A percentile compares a stretch with the other conserved stretches of the same genome.
These are phyloP conservation scores for Candida endomychidarum DNA, from an alignment of 805 yeast species.

Conservation along the genomic window DNA sequence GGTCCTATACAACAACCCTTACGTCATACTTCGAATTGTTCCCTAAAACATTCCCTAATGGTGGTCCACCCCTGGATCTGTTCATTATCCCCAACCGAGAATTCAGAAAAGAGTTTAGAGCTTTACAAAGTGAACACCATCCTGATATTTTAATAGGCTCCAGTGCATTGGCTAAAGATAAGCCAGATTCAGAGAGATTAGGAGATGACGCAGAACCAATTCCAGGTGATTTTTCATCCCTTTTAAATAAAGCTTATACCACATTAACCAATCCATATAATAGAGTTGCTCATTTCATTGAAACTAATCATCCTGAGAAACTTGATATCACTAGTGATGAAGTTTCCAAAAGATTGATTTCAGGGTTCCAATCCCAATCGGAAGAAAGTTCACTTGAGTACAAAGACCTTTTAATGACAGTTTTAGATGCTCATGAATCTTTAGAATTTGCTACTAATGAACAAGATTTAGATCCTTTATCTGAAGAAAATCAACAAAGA, in stretches of 20 bases:
- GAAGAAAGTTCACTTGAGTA: slow-evolving; percentile 37
- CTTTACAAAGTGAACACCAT: slow-evolving; percentile 70
- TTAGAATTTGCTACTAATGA: slow-evolving; percentile 64
- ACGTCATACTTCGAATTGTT: slow-evolving; percentile 58
- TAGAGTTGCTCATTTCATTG: slow-evolving; percentile 46
- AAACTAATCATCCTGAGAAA: slow-evolving; percentile 36
- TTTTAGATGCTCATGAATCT: slow-evolving; percentile 82
- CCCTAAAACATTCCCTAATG: slow-evolving; percentile 70
- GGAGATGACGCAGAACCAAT: slow-evolving; percentile 18
- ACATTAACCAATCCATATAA: slow-evolving; percentile 67
- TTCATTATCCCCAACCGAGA: slow-evolving; percentile 56
- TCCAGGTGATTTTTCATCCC: slow-evolving; percentile 39
- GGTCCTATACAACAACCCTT: not conserved
- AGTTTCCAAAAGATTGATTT: slow-evolving; percentile 40
- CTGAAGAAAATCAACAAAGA: slow-evolving; percentile 56
- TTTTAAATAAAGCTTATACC: slow-evolving; percentile 75
- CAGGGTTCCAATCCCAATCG: slow-evolving; percentile 35
- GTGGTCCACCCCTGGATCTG: slow-evolving; percentile 59
- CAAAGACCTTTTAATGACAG: slow-evolving; percentile 65
- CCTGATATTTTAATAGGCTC: slow-evolving; percentile 63
- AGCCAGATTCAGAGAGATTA: slow-evolving; percentile 2
- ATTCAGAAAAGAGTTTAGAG: slow-evolving; percentile 73
- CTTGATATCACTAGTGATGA: slow-evolving; percentile 63
- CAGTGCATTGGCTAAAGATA: slow-evolving; percentile 16
- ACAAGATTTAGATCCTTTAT: slow-evolving; percentile 54